Base-by-base conservation (phyloP, 2,329 filamentous ascomycete genomes). In the Arthrobotrys sinensis region DNA sequence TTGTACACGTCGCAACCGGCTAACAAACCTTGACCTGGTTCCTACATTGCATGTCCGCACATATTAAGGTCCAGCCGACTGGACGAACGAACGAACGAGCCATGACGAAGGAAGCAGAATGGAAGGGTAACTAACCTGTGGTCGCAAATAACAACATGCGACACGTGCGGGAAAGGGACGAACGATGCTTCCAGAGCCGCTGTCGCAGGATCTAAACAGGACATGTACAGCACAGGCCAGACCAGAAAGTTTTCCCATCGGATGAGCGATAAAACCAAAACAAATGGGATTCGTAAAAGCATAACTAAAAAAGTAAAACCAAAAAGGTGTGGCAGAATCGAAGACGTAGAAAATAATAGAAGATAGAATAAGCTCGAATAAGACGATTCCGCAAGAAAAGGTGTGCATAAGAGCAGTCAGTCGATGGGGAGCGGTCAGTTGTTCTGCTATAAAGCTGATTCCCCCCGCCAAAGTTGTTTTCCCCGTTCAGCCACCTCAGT, bases 1-100 rank as follows among this genome's bases (percentile, higher is more conserved):
- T 67, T 68, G 73, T 77, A 77, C 73, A 77, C 73, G 73, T 77
- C 73, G 73, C 73, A 77, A 77, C 66, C 67, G 60, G 66, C 73
- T 70, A 77, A 77, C 73, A 60, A 70, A 66, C 73, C 57, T 70
- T 57, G 73, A 77, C 66, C 66, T 63, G 66, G 73, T 67, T 71
- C 73, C 73, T 71, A 71, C 60, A 62, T 69, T 40, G 55, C 55
- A 60, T 40, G 55, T 24, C 55, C 36, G 36, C 36, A 60, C 34
- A 66, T 65, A 36, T 66, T 66, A 66, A 73, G 69, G 69, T 66
- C 69, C 60, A 73, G 50, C 69, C 69, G 69, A 73, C 34, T 60
- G 69, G 62, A 55, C 60, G 60, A 10, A 63, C 10, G 19, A 45
- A 32, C 14, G n/a, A 28, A 32, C 11, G 2, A 38, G 6, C n/a